Percentiles rank a stretch among this genome's conserved stretches.
Evolutionary conservation across 768 basidiomycete genomes (phyloP).

Genomic region (Auriscalpium microsporum): DNA sequence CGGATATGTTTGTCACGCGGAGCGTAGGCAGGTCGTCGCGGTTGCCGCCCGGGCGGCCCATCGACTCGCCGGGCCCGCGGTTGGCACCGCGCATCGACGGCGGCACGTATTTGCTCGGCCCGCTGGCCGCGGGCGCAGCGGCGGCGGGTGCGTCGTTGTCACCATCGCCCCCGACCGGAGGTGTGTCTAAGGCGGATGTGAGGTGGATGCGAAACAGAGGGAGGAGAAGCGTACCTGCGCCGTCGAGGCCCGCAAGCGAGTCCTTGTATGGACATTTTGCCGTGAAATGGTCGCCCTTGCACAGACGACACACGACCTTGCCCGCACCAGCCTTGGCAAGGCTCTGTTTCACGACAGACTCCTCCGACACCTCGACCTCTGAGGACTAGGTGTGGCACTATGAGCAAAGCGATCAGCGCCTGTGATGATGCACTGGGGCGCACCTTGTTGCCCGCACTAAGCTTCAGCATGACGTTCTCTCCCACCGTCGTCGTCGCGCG

Average conservation of each 20-base stretch:
- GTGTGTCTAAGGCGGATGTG: not conserved
- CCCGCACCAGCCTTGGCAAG: slow-evolving; percentile 71
- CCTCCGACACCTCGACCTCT: slow-evolving; percentile 61
- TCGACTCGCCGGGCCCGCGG: slow-evolving; percentile 15
- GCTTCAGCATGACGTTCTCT: slow-evolving; percentile 57
- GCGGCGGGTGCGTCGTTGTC: not conserved
- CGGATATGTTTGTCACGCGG: slow-evolving; percentile 93
- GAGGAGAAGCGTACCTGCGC: slow-evolving; percentile 34
- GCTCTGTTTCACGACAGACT: slow-evolving; percentile 57
- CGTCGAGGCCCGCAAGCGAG: slow-evolving; percentile 69
- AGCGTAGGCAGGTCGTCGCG: slow-evolving; percentile 94
- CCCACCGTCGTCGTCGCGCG: slow-evolving; percentile 90
- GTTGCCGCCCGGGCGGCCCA: slow-evolving; percentile 29
- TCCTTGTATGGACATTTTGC: slow-evolving; percentile 99
- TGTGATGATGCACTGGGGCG: slow-evolving; percentile 25
- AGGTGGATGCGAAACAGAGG: not conserved
- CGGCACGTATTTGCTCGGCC: slow-evolving; percentile 16
- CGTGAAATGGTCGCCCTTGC: slow-evolving; percentile 96
- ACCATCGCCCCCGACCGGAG: not conserved
- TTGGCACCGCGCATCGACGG: slow-evolving; percentile 15
- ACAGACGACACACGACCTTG: slow-evolving; percentile 86
- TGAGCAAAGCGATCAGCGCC: too few relatives aligned
- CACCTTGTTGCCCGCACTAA: slow-evolving; percentile 49
- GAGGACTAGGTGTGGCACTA: slow-evolving; percentile 30
- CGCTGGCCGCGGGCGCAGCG: slow-evolving; percentile 8